A percentile compares a stretch with the other conserved stretches of the same genome.
Evolutionary conservation across 2,329 filamentous ascomycete species (phyloP).

Genomic region (Lecanicillium sp.): DNA sequence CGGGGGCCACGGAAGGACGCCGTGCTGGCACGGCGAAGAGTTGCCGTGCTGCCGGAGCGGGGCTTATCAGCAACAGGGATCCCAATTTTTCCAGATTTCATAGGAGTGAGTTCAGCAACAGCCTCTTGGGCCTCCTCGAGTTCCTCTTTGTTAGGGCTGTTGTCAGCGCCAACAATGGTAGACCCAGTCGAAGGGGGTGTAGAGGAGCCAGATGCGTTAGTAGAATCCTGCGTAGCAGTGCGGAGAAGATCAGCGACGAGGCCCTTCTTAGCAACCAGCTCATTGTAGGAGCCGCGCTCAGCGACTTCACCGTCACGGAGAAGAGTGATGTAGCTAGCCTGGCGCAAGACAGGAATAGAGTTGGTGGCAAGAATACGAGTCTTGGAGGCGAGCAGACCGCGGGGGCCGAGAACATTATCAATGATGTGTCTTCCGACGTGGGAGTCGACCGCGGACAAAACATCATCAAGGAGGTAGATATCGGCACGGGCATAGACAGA

Average conservation of each 20-base stretch:
- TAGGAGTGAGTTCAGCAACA: slow-evolving; percentile 68
- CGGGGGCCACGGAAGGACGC: slow-evolving; percentile 83
- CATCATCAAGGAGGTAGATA: slow-evolving; percentile 89
- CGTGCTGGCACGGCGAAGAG: slow-evolving; percentile 82
- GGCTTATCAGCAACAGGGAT: slow-evolving; percentile 43
- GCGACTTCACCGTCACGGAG: slow-evolving; percentile 76
- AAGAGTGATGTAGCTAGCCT: slow-evolving; percentile 83
- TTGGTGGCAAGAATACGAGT: slow-evolving; percentile 93
- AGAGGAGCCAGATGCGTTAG: slow-evolving; percentile 39
- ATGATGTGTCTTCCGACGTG: slow-evolving; percentile 95
- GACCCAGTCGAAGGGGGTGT: slow-evolving; percentile 47
- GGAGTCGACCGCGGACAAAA: slow-evolving; percentile 94
- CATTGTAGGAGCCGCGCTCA: slow-evolving; percentile 84
- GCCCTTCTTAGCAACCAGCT: slow-evolving; percentile 90
- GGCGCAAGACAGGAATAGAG: slow-evolving; percentile 81
- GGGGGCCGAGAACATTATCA: slow-evolving; percentile 82
- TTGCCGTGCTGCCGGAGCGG: slow-evolving; percentile 65
- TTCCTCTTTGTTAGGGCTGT: slow-evolving; percentile 53
- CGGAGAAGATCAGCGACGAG: slow-evolving; percentile 80
- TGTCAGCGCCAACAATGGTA: slow-evolving; percentile 48
- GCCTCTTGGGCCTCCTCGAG: slow-evolving; percentile 75
- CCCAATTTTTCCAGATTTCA: slow-evolving; percentile 46
- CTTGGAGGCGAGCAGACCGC: slow-evolving; percentile 76
- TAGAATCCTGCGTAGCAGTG: slow-evolving; percentile 58
- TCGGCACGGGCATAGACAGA: slow-evolving; percentile 97